Conservation (phyloP, 805 yeast genomes). For the Candida gorgasii region DNA sequence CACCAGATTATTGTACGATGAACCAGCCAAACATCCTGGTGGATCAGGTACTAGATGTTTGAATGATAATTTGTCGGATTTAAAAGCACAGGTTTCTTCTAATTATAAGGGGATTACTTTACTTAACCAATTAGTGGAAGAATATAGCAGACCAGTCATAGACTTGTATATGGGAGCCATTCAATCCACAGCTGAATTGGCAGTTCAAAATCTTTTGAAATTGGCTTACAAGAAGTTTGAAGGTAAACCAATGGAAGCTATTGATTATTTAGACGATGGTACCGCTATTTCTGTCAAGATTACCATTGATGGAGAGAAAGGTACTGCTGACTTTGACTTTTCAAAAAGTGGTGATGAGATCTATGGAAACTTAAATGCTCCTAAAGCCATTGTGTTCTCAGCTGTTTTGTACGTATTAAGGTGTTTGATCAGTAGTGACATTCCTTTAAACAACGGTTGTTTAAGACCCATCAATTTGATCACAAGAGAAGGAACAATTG, state of each 20-base stretch:
- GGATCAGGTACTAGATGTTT: conserved; percentile 88
- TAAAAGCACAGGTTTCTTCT: conserved; percentile 67
- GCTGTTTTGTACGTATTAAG: conserved; percentile 87
- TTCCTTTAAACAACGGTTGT: conserved; percentile 94
- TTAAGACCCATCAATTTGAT: conserved; percentile 70
- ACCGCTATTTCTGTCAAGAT: conserved; percentile 61
- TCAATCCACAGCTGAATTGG: conserved; percentile 34
- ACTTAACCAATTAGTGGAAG: conserved; percentile 58
- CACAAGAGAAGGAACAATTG: conserved; percentile 36
- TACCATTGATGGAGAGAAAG: conserved; percentile 46
- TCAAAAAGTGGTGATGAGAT: conserved; percentile 84
- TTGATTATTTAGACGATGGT: conserved; percentile 81
- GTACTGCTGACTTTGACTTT: conserved; percentile 77
- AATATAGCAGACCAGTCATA: conserved; percentile 52
- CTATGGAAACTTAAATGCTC: conserved; percentile 90
- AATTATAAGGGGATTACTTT: conserved; percentile 80
- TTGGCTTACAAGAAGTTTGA: conserved; percentile 40
- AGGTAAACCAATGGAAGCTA: conserved; percentile 46
- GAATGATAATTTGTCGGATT: conserved; percentile 73
- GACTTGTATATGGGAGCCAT: conserved; percentile 38
- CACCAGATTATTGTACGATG: conserved; percentile 57
- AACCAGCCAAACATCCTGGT: conserved; percentile 81
- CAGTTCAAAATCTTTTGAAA: conserved; percentile 33
- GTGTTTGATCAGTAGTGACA: conserved; percentile 79
- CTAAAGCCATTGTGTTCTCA: conserved; percentile 83